These are phyloP conservation scores for Candida easanensis DNA, from an alignment of 805 yeast genomes.

Conservation along the genomic window DNA sequence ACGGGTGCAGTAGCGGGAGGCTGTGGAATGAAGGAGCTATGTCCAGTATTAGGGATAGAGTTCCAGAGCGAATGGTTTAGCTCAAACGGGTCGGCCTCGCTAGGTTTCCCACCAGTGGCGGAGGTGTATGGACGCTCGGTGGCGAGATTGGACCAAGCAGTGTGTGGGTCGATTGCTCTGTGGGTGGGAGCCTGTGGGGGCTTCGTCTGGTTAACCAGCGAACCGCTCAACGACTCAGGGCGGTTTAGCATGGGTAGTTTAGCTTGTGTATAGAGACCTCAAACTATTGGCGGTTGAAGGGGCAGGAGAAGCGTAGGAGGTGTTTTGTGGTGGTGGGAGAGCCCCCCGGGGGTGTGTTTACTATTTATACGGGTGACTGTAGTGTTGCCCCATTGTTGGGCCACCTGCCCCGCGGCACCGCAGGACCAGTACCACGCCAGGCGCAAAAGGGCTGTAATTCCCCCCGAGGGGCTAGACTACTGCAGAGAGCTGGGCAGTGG, in stretches of 20 bases:
- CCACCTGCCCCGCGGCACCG: slow-evolving; percentile 1
- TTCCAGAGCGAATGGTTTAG: slow-evolving; percentile 9
- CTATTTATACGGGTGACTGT: background rate
- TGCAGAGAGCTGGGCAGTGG: too few relatives aligned
- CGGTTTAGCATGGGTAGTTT: background rate
- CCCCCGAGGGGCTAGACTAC: too few relatives aligned
- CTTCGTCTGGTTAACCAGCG: background rate
- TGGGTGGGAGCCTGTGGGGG: background rate
- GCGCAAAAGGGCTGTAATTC: too few relatives aligned
- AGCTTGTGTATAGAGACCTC: too few relatives aligned
- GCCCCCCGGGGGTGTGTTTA: slow-evolving; percentile 1
- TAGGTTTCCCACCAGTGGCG: background rate
- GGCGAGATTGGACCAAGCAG: background rate
- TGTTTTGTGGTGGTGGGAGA: background rate
- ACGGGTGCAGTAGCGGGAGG: background rate
- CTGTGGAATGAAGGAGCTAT: background rate
- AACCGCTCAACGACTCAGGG: background rate
- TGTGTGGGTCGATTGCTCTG: background rate
- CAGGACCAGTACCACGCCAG: background rate
- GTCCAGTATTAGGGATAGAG: too few relatives aligned
- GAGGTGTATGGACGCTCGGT: background rate
- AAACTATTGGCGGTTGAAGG: too few relatives aligned
- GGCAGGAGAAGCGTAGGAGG: too few relatives aligned
- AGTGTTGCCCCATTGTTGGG: slow-evolving; percentile 7
- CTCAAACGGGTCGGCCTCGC: slow-evolving; percentile 7